Conservation (phyloP, 164 flowering plant genomes). For the Stephania japonica region DNA sequence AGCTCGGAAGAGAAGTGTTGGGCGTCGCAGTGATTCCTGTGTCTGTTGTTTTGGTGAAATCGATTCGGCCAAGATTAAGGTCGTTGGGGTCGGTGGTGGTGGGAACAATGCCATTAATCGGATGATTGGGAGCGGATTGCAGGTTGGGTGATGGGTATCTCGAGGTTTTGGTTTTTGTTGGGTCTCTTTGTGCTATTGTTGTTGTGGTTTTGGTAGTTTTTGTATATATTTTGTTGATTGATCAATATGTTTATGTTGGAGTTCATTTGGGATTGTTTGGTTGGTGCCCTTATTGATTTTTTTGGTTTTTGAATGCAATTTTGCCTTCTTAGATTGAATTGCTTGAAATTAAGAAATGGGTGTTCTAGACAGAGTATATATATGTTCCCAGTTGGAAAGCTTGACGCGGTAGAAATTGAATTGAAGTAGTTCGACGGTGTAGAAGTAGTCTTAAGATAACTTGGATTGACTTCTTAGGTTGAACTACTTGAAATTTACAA, state of each 20-base stretch:
- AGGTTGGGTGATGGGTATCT: constrained; percentile 32
- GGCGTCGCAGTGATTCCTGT: constrained; percentile 8
- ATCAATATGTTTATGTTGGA: neutral
- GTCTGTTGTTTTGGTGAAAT: constrained; percentile 30
- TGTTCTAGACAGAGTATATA: neutral
- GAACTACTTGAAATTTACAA: neutral
- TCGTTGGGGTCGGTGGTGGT: constrained; percentile 97
- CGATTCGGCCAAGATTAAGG: constrained; percentile 89
- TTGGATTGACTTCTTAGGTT: neutral
- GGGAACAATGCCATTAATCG: constrained; percentile 98
- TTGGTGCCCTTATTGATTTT: neutral
- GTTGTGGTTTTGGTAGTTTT: no score
- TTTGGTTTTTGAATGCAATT: neutral
- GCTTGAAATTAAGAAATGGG: neutral
- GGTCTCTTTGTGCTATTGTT: neutral
- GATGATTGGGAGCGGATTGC: constrained; percentile 91
- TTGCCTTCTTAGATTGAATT: neutral
- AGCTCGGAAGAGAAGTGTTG: constrained; percentile 4
- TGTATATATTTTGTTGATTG: no score
- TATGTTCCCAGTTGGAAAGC: no score
- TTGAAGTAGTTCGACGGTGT: no score
- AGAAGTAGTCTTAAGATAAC: no score
- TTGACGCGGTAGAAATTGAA: no score
- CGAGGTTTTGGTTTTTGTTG: constrained; percentile 1
- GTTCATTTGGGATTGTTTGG: neutral